phyloP scores from a whole-genome alignment of 2,329 filamentous ascomycete genomes.

The Raffaelea albimanens region DNA sequence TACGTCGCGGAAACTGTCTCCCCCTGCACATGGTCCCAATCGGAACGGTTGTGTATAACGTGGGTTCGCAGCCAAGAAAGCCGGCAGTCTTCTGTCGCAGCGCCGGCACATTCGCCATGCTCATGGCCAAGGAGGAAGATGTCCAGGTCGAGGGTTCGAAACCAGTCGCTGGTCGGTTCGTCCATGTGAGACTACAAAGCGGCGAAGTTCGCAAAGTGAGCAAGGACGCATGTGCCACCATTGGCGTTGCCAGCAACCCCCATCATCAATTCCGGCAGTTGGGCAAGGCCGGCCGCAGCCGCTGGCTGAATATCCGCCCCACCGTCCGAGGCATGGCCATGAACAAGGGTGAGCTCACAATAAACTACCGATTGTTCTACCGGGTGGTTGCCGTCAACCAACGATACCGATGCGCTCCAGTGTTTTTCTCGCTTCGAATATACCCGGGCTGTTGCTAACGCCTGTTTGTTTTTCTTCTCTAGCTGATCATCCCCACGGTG shows the following conservation, averaged over 20 bases:
- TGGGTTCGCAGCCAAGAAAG: conserved; percentile 65
- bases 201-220: conserved; percentile 85
- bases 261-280: conserved; percentile 84
- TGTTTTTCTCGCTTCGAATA: too few relatives aligned
- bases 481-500: conserved; percentile 95
- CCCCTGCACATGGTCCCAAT: conserved; percentile 93
- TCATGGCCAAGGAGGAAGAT: conserved; percentile 76
- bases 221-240: conserved; percentile 87
- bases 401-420: too few relatives aligned
- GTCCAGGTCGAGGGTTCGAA: conserved; percentile 36
- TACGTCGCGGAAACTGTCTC: conserved; percentile 87
- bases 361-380: too few relatives aligned
- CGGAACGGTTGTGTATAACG: conserved; percentile 85
- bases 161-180: conserved; percentile 63
- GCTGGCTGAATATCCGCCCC: conserved; percentile 89
- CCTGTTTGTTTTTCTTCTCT: neutral
- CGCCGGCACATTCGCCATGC: conserved; percentile 82
- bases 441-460: conserved; percentile 8
- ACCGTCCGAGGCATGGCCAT: conserved; percentile 96
- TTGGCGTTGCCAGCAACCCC: conserved; percentile 88
- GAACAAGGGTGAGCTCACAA: conserved; percentile 77
- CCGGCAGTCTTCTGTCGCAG: conserved; percentile 88
- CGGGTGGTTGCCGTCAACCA: too few relatives aligned
- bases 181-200: conserved; percentile 80
- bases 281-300: conserved; percentile 87